Base-by-base conservation (phyloP, 225 moss, liverwort and hornwort genomes). In the Pseudoscleropodium purum region DNA sequence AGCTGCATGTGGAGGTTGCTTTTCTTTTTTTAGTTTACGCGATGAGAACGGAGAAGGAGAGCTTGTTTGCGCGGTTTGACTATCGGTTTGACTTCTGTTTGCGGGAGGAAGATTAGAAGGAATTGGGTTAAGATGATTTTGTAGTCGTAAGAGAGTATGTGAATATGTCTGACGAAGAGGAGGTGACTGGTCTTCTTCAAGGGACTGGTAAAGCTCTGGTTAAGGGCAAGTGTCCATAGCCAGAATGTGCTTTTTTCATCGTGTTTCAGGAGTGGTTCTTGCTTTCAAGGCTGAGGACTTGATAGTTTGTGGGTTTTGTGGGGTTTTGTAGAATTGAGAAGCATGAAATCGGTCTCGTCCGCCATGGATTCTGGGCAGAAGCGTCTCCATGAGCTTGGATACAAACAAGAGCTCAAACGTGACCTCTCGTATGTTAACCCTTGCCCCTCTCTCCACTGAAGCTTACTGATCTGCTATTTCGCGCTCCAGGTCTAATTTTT, bases 341-440 rank as follows among this genome's bases (percentile, higher is more conserved):
- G 25, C 7, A 61, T 80, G 56, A 67, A 75, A 82, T 61, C 83
- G 74, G 85, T 33, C 31, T 47, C 79, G 39, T 25, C 87, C 57
- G 15, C 75, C 91, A 90, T 95, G 92, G 95, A 95, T 89, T 94
- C 95, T 31, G 95, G 95, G 82, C 92, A 95, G 91, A 87, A 90
- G 91, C 94, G 95, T 36, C 91, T 95, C 75, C 93, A 93, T 26
- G 95, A 95, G 90, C 94, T 95, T 39, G 95, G 95, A 66, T 95
- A 95, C 90, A 94, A 95, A 84, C 95, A 95, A 88, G 95, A 95
- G 79, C 95, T 95, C 45, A 93, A 95, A 63, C 95, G 95, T 9
- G 94, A 95, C 69, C 94, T 95, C 88, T 95, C 95, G 95, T 95
- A 90, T 19, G 93, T 83, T 72, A 9, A 89, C 24, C 26, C 37